A percentile compares a stretch with the other conserved stretches of the same genome.
These are phyloP conservation scores for Geranium brycei DNA, from an alignment of 345 rosid genomes.

Conservation along the genomic window DNA sequence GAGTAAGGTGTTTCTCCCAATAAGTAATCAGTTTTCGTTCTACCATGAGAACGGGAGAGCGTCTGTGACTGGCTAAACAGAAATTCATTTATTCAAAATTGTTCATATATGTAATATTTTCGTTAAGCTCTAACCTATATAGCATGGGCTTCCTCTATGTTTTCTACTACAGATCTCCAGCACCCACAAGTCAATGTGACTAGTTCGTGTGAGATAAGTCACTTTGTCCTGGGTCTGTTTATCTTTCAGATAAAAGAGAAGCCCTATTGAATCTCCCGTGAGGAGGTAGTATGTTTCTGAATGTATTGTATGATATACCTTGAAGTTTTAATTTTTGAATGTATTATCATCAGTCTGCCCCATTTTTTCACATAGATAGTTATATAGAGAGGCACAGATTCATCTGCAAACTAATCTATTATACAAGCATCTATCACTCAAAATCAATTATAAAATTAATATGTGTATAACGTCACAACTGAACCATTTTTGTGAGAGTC, in stretches of 20 bases:
- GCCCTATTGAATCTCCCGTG: neutral
- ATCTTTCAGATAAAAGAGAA: slow-evolving; percentile 1
- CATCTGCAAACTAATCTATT: no score
- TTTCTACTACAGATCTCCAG: slow-evolving; percentile 12
- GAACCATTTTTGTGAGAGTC: no score
- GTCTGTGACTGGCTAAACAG: slow-evolving; percentile 34
- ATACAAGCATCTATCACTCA: no score
- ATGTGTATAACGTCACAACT: no score
- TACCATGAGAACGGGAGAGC: slow-evolving; percentile 28
- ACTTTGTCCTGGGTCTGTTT: neutral
- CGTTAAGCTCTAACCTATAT: slow-evolving; percentile 29
- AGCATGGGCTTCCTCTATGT: slow-evolving; percentile 26
- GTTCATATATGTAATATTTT: slow-evolving; percentile 7
- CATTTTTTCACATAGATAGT: no score
- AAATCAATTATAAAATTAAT: no score
- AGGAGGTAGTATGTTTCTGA: neutral
- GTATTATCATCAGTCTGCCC: neutral
- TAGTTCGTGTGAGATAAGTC: slow-evolving; percentile 11
- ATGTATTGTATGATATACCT: neutral
- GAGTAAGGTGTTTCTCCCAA: slow-evolving; percentile 40
- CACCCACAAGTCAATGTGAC: slow-evolving; percentile 6
- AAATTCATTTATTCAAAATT: slow-evolving; percentile 42
- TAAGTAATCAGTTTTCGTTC: slow-evolving; percentile 20
- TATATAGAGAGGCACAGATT: no score
- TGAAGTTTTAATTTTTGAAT: neutral